Percentiles rank a stretch among this genome's conserved stretches.
Evolutionary conservation across 257 asterid species (phyloP).

Genomic region (Fraxinus excelsior): DNA sequence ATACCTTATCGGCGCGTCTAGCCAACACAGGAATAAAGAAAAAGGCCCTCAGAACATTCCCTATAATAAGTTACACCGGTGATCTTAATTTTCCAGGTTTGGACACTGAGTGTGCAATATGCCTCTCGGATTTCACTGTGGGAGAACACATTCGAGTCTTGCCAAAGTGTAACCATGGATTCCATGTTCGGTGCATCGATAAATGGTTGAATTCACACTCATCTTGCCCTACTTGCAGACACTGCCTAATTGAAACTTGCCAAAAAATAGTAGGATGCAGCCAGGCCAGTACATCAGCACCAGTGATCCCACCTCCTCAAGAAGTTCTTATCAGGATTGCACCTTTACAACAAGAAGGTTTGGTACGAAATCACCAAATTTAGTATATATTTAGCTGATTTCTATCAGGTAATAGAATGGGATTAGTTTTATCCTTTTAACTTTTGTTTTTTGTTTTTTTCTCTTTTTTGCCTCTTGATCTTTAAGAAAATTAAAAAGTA

Average conservation of each 20-base stretch:
- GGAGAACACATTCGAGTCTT: constrained; percentile 49
- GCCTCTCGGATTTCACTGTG: constrained; percentile 43
- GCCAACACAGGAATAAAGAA: constrained; percentile 55
- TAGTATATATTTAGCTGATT: constrained; percentile 12
- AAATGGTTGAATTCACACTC: constrained; percentile 56
- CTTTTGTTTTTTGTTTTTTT: not conserved
- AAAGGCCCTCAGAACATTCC: constrained; percentile 54
- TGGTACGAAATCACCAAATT: constrained; percentile 34
- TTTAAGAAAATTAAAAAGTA: not conserved
- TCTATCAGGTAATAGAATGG: constrained; percentile 25
- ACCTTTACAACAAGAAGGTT: constrained; percentile 54
- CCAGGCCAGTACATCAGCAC: constrained; percentile 17
- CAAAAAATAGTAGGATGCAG: constrained; percentile 40
- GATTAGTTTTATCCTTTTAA: not conserved
- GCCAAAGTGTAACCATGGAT: constrained; percentile 56
- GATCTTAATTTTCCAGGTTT: constrained; percentile 40
- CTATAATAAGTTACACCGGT: constrained; percentile 34
- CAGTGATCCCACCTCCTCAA: not conserved
- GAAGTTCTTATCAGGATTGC: constrained; percentile 38
- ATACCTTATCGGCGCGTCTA: constrained; percentile 21
- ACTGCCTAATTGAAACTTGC: constrained; percentile 53
- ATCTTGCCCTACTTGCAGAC: constrained; percentile 59
- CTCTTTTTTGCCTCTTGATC: not conserved
- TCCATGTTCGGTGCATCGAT: constrained; percentile 56
- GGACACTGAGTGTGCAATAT: constrained; percentile 52